Percentiles rank a stretch among this genome's conserved stretches.
These are phyloP conservation scores for Lichenothelia convexa DNA, from an alignment of 495 filamentous ascomycete genomes.

Conservation along the genomic window DNA sequence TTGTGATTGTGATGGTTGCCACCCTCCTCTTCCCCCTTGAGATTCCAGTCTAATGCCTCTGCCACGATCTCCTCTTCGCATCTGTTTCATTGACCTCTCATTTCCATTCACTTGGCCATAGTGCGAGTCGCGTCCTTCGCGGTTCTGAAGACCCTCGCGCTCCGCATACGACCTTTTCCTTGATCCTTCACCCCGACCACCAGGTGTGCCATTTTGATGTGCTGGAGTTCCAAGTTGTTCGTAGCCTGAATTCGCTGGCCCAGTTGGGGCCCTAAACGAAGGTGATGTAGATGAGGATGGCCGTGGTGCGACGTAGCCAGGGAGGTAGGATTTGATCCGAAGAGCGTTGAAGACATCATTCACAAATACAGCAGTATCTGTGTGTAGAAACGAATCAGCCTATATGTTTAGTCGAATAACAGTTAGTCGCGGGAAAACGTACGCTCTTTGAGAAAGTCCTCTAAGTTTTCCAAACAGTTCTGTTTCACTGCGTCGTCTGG, in stretches of 20 bases:
- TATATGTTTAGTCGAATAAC: neutral
- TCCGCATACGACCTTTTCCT: slow-evolving; percentile 26
- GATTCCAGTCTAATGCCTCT: neutral
- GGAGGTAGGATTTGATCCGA: slow-evolving; percentile 40
- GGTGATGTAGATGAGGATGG: slow-evolving; percentile 20
- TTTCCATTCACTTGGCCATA: slow-evolving; percentile 21
- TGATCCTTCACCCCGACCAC: slow-evolving; percentile 21
- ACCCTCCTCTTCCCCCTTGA: slow-evolving; percentile 4
- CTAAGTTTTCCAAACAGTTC: slow-evolving; percentile 58
- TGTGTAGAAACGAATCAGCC: neutral
- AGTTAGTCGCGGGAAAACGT: slow-evolving; percentile 1
- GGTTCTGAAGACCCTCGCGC: slow-evolving; percentile 17
- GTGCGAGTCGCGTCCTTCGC: slow-evolving; percentile 20
- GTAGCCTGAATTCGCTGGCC: slow-evolving; percentile 13
- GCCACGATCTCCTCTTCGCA: slow-evolving; percentile 39
- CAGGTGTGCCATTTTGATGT: slow-evolving; percentile 11
- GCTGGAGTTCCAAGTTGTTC: slow-evolving; percentile 4
- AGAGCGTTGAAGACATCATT: slow-evolving; percentile 65
- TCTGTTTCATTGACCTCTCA: slow-evolving; percentile 50
- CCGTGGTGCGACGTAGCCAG: slow-evolving; percentile 27
- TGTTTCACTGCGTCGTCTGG: slow-evolving; percentile 51
- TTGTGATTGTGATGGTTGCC: slow-evolving; percentile 1
- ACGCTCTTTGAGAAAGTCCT: slow-evolving; percentile 80
- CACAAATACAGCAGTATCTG: slow-evolving; percentile 63
- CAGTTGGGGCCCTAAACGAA: slow-evolving; percentile 22